A percentile compares a stretch with the other conserved stretches of the same genome.
These are phyloP conservation scores for Lagerstroemia speciosa DNA, from an alignment of 345 rosid genomes.

Conservation along the genomic window DNA sequence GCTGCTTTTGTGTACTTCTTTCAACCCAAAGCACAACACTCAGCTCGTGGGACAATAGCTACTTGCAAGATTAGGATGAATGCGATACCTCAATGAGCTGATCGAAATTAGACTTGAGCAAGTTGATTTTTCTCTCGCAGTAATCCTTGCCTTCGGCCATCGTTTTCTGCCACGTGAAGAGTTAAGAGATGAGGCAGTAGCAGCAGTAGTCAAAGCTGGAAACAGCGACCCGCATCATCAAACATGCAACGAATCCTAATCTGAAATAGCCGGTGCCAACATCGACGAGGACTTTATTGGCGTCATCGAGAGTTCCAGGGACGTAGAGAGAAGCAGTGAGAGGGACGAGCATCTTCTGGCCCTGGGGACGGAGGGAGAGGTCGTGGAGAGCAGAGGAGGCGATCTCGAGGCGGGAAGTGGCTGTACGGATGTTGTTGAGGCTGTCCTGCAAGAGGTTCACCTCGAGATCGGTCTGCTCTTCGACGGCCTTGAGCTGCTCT, in stretches of 20 bases:
- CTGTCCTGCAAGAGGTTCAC: conserved; percentile 88
- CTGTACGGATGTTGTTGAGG: conserved; percentile 90
- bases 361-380: conserved; percentile 70
- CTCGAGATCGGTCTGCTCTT: conserved; percentile 83
- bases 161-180: conserved; percentile 47
- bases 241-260: too few species aligned
- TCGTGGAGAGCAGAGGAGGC: conserved; percentile 78
- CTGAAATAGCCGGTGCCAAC: conserved; percentile 75
- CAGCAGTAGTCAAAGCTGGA: not conserved
- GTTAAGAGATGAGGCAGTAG: not conserved
- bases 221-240: too few species aligned
- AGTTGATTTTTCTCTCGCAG: conserved; percentile 84
- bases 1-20: too few species aligned
- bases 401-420: conserved; percentile 69
- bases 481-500: conserved; percentile 76
- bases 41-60: too few species aligned
- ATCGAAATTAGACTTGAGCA: conserved; percentile 87
- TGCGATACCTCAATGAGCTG: conserved; percentile 79
- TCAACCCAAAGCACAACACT: too few species aligned
- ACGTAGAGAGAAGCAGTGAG: conserved; percentile 90
- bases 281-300: conserved; percentile 76
- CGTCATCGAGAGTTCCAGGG: conserved; percentile 75
- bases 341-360: conserved; percentile 81
- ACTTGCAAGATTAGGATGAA: not conserved
- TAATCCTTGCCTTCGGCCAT: conserved; percentile 86